A percentile compares a stretch with the other conserved stretches of the same genome.
phyloP scores from a whole-genome alignment of 2,329 filamentous ascomycete genomes.

The Monascus ruber region DNA sequence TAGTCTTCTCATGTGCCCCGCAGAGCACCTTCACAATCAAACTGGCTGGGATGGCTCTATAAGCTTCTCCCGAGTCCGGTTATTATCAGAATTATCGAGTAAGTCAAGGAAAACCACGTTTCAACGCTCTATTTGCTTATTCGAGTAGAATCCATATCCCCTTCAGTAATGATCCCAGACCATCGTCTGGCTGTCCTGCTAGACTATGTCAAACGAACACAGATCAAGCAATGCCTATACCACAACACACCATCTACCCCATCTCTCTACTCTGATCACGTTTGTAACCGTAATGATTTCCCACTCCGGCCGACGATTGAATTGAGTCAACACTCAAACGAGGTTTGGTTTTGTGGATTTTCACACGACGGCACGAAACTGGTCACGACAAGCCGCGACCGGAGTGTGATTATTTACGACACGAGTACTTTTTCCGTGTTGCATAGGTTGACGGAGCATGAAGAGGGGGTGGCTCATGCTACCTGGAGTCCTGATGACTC shows the following conservation, averaged over 20 bases:
- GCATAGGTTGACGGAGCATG: conserved; percentile 54
- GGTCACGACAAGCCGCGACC: conserved; percentile 70
- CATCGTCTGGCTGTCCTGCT: conserved; percentile 73
- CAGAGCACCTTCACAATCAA: conserved; percentile 63
- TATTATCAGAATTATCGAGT: conserved; percentile 80
- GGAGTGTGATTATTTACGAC: conserved; percentile 70
- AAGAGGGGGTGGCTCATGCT: conserved; percentile 62
- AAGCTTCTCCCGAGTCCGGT: conserved; percentile 58
- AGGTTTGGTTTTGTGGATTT: conserved; percentile 87
- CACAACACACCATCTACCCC: conserved; percentile 71
- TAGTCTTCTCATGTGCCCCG: conserved; percentile 80
- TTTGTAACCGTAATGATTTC: conserved; percentile 68
- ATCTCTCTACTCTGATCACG: conserved; percentile 81
- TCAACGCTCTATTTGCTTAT: conserved; percentile 10
- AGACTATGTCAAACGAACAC: conserved; percentile 69
- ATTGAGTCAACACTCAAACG: conserved; percentile 61
- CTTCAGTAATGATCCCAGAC: conserved; percentile 92
- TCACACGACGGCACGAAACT: conserved; percentile 76
- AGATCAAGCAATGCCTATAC: conserved; percentile 75
- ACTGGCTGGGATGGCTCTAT: conserved; percentile 76
- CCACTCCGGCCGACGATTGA: conserved; percentile 61
- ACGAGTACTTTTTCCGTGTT: conserved; percentile 56
- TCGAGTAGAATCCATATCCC: conserved; percentile 68
- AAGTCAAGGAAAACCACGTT: conserved; percentile 22
- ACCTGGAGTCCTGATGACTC: conserved; percentile 88